Base-by-base conservation (phyloP, 371 early-diverging fungal genomes). In the Mortierella sp. region DNA sequence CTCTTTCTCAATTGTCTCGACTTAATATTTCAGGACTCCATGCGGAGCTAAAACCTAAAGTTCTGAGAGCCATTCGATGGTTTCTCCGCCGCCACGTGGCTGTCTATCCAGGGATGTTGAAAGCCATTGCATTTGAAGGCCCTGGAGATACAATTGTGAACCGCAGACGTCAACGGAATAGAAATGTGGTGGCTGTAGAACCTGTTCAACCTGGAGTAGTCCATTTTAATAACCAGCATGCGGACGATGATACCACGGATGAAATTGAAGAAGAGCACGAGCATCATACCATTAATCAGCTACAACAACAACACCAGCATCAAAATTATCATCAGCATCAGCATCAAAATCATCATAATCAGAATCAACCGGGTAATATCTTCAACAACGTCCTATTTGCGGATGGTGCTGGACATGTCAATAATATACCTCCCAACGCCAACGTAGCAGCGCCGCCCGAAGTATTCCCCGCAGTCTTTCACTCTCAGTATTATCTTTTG, bases 1-100 rank as follows among this genome's bases (percentile, higher is more conserved):
- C 72, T 2, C 61, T 72, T 4, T 72, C 72, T 0, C 72, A 72
- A n/a, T 56, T 72, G 10, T 53, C 54, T n/a, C 72, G 66, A 3
- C 45, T 72, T 4, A 49, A 55, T n/a, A 59, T 72, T 23, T 60
- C 61, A 17, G 72, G 72, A 37, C 61, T 72, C 6, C 65, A 66
- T 66, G 65, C 66, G 23, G 65, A 65, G 15, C 55, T 72, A 35
- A 59, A 60, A 19, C 60, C 47, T 9, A 65, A 56, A 28, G 55
- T 61, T 9, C 2, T 72, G 32, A 40, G 61, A 28, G 66, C 64
- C 6, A 54, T 72, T 29, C 66, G 61, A 54, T 61, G 61, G 56
- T 72, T 72, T 49, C 4, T 72, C 2, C 64, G 72, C 15, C 54
- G 61, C 19, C 72, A 72, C 47, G 61, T 54, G 15, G 28, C 56